Conservation (phyloP, 2,329 filamentous ascomycete species). For the Fusarium zealandicum region DNA sequence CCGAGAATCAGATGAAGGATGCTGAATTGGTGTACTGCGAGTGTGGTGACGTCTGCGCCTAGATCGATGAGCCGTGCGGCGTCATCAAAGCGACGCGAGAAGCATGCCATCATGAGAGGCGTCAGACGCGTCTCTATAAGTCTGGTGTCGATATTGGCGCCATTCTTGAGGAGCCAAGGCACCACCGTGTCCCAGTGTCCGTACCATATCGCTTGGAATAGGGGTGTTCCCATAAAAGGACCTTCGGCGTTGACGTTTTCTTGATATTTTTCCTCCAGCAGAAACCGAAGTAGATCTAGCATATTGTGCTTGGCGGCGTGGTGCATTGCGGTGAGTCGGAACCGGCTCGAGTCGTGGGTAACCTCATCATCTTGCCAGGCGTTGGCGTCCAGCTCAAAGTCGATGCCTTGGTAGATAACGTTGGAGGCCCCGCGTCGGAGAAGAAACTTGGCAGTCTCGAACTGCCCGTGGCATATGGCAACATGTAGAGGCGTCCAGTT, state of each 20-base stretch:
- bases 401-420: constrained; percentile 38
- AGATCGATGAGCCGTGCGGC: constrained; percentile 38
- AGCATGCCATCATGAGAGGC: constrained; percentile 40
- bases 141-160: constrained; percentile 36
- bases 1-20: constrained; percentile 41
- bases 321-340: constrained; percentile 38
- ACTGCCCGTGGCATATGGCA: constrained; percentile 37
- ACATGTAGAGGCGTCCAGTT: constrained; percentile 42
- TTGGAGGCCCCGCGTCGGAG: constrained; percentile 35
- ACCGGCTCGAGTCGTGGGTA: constrained; percentile 27
- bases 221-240: constrained; percentile 39
- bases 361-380: constrained; percentile 35
- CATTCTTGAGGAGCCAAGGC: constrained; percentile 39
- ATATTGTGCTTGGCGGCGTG: constrained; percentile 36
- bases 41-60: constrained; percentile 33
- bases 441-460: constrained; percentile 38
- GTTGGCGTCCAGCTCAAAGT: constrained; percentile 34
- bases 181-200: constrained; percentile 38
- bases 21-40: constrained; percentile 39
- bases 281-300: constrained; percentile 29
- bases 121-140: constrained; percentile 40
- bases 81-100: constrained; percentile 40
- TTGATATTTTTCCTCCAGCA: constrained; percentile 32
- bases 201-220: constrained; percentile 41
- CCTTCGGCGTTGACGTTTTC: constrained; percentile 34